Evolutionary conservation across 2,329 filamentous ascomycete species (phyloP), one percentile per base, ranked within the genome.

Genomic region (Immersiporthe knoxdaviesiana): DNA sequence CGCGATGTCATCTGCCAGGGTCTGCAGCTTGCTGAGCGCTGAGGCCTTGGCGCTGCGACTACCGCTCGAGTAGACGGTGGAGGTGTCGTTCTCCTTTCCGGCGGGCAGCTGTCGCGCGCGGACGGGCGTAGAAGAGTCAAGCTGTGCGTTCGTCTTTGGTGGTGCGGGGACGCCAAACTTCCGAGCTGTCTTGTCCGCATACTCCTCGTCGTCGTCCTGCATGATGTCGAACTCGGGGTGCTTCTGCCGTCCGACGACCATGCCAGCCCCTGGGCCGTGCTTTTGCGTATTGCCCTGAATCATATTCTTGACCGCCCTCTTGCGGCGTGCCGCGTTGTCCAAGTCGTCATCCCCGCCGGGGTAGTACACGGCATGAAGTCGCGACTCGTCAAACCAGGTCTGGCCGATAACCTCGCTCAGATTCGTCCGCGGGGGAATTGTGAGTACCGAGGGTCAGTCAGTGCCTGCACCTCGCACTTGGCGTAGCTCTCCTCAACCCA

Each of bases 401-500:
- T 97, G 93, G 27, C 96, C 96, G 69, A 97, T 92, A 67, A 98
- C 88, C 79, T 98, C 96, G 65, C 94, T 92, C 7, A 99, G 85
- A 77, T 99, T 98, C 2, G 95, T 98, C 68, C 94, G 88, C 14
- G 87, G 86, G 21, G 96, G 96, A 73, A 99, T 76, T 94, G 90
- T 0, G 87, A 93, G 77, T 97, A 99, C 72, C 91, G 90, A 11
- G 87, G 84, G 65, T 92, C 88, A 4, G 91, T 91, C 30, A 94
- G 81, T 0, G 88, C 87, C 77, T 93, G 91, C 69, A 91, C 83
- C 76, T 92, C 87, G 82, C 94, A 97, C 77, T 92, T 93, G 1
- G 95, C 93, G 77, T 98, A 99, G 79, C 94, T 97, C 77, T 99
- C 96, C 79, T 99, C 96, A 60, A 99, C 86, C 96, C 96, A 99